Evolutionary conservation across 2,329 filamentous ascomycete genomes (phyloP).

Genomic region (Pyricularia grisea): DNA sequence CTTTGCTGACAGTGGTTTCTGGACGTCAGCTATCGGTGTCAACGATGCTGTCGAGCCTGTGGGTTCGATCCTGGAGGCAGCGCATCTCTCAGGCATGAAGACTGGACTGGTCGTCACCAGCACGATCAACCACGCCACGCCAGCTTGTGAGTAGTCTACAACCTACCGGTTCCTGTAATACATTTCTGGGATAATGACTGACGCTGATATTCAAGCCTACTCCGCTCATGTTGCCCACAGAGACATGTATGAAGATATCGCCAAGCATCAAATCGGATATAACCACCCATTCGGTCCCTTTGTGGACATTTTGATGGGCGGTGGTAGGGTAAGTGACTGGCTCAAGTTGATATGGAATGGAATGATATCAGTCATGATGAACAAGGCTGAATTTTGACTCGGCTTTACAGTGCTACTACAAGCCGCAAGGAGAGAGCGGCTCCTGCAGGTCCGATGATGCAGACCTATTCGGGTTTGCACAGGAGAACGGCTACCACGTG

Average conservation of each 20-base stretch:
- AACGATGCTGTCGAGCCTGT: conserved; percentile 21
- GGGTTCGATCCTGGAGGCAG: conserved; percentile 28
- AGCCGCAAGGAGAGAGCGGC: conserved; percentile 22
- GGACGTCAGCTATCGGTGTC: conserved; percentile 18
- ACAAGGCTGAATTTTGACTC: not conserved
- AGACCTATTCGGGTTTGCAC: conserved; percentile 24
- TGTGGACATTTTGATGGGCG: conserved; percentile 29
- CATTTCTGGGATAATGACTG: not conserved
- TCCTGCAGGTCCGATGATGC: conserved; percentile 27
- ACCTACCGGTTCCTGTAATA: not conserved
- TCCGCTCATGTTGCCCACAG: conserved; percentile 23
- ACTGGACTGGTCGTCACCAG: conserved; percentile 31
- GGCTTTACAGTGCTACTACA: conserved; percentile 23
- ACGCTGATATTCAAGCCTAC: conserved; percentile 13
- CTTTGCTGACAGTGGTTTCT: not conserved
- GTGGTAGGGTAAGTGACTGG: conserved; percentile 16
- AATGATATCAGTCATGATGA: too few relatives aligned
- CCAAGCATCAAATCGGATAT: conserved; percentile 27
- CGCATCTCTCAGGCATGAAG: conserved; percentile 26
- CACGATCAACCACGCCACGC: conserved; percentile 26
- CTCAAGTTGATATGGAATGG: not conserved
- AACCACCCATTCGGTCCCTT: conserved; percentile 26
- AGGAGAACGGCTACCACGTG: conserved; percentile 23
- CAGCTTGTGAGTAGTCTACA: conserved; percentile 14
- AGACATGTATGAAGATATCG: conserved; percentile 24